Evolutionary conservation across 169 alveolate genomes (phyloP).

Genomic region (Sarcocystis neurona): DNA sequence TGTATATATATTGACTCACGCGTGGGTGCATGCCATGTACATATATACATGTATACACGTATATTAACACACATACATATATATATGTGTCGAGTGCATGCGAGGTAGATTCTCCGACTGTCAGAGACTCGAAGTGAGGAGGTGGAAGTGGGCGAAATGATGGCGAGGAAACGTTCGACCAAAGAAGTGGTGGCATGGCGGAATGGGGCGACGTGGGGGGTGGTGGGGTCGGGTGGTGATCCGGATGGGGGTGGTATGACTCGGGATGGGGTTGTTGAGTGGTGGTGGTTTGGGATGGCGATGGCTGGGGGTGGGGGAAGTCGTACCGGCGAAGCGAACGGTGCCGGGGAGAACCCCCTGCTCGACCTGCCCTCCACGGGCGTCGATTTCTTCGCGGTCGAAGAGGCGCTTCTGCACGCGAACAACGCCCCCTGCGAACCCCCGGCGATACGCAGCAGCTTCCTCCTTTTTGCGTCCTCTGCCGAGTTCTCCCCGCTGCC

Average conservation of each 20-base stretch:
- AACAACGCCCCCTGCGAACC: conserved; percentile 36
- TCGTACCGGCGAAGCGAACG: conserved; percentile 43
- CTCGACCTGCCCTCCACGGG: conserved; percentile 51
- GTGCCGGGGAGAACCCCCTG: conserved; percentile 49
- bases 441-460: conserved; percentile 14
- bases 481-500: conserved; percentile 8
- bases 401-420: conserved; percentile 42
- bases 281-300: background rate
- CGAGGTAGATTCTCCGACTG: no score
- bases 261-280: background rate
- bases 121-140: no score
- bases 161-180: no score
- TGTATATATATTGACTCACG: no score
- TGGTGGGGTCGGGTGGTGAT: no score
- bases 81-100: background rate
- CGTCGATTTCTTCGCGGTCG: conserved; percentile 47
- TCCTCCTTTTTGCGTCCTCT: background rate
- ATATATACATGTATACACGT: background rate
- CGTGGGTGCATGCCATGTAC: no score
- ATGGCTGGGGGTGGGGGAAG: background rate
- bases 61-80: background rate
- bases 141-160: no score
- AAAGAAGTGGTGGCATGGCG: no score
- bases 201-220: no score
- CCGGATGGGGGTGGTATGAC: no score